phyloP scores from a whole-genome alignment of 129 eudicot genomes.

The Artemisia argyi region DNA sequence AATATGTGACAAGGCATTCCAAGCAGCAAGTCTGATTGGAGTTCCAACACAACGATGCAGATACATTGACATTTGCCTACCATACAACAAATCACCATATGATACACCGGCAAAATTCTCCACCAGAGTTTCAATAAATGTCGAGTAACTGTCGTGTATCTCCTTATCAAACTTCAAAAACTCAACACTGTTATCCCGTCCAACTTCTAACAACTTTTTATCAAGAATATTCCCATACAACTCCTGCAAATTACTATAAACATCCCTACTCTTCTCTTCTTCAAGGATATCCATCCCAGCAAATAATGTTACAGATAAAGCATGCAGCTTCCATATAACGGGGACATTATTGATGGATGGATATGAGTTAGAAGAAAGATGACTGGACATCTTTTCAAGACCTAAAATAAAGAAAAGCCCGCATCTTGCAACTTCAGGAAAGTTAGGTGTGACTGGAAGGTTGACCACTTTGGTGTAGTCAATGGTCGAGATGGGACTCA shows the following conservation, averaged over 20 bases:
- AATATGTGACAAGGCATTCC: conserved; percentile 77
- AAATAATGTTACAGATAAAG: conserved; percentile 62
- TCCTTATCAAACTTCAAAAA: conserved; percentile 65
- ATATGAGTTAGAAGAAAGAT: conserved; percentile 36
- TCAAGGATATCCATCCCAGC: conserved; percentile 69
- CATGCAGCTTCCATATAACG: conserved; percentile 83
- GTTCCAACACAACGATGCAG: conserved; percentile 72
- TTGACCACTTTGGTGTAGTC: conserved; percentile 36
- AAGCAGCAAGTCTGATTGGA: conserved; percentile 73
- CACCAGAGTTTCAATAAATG: conserved; percentile 76
- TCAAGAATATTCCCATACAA: conserved; percentile 65
- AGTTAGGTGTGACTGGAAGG: conserved; percentile 32
- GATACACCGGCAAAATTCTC: conserved; percentile 94
- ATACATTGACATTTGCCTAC: conserved; percentile 80
- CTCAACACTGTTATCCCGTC: conserved; percentile 26
- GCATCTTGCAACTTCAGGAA: conserved; percentile 59
- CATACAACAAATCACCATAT: conserved; percentile 79
- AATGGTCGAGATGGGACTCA: conserved; percentile 67
- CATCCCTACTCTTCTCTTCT: conserved; percentile 64
- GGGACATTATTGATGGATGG: conserved; percentile 51
- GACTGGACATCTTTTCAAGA: conserved; percentile 65
- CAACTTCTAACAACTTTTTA: conserved; percentile 33
- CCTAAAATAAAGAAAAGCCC: conserved; percentile 88
- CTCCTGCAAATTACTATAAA: conserved; percentile 64
- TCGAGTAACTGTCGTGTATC: conserved; percentile 76